Evolutionary conservation across 345 rosid genomes (phyloP).

Genomic region (Psidium friedrichsthalianum): DNA sequence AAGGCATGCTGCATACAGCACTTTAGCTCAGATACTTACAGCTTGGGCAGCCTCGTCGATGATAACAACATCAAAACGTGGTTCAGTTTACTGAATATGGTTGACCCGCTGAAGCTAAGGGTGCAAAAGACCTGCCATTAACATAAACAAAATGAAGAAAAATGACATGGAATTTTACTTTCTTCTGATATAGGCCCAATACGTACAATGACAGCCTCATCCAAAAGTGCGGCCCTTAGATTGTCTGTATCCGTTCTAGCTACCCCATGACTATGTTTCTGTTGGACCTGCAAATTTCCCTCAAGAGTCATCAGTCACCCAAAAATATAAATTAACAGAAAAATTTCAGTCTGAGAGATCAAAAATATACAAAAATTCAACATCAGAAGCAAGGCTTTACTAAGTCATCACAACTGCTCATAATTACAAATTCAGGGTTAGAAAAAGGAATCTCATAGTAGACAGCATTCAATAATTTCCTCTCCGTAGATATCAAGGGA

Average conservation of each 20-base stretch:
- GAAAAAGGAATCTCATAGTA: neutral
- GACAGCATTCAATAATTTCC: neutral
- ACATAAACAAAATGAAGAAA: slow-evolving; percentile 4
- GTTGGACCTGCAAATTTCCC: slow-evolving; percentile 54
- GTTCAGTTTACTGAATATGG: slow-evolving; percentile 50
- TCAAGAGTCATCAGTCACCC: neutral
- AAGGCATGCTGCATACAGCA: neutral
- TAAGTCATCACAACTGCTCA: neutral
- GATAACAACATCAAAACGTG: slow-evolving; percentile 74
- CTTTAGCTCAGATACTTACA: slow-evolving; percentile 30
- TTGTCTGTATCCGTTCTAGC: slow-evolving; percentile 59
- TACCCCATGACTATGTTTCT: slow-evolving; percentile 69
- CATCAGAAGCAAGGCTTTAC: neutral
- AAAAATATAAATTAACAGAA: neutral
- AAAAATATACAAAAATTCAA: neutral
- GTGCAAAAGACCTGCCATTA: slow-evolving; percentile 73
- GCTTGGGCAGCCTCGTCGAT: slow-evolving; percentile 99
- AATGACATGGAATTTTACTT: neutral
- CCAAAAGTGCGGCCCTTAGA: slow-evolving; percentile 64
- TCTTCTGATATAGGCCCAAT: slow-evolving; percentile 5
- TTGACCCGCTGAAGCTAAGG: slow-evolving; percentile 92
- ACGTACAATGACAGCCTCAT: slow-evolving; percentile 82
- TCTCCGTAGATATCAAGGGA: neutral
- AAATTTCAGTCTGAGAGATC: neutral
- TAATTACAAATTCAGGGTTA: neutral